These are phyloP conservation scores for Apiospora arundinis DNA, from an alignment of 2,329 filamentous ascomycete genomes.

Conservation along the genomic window DNA sequence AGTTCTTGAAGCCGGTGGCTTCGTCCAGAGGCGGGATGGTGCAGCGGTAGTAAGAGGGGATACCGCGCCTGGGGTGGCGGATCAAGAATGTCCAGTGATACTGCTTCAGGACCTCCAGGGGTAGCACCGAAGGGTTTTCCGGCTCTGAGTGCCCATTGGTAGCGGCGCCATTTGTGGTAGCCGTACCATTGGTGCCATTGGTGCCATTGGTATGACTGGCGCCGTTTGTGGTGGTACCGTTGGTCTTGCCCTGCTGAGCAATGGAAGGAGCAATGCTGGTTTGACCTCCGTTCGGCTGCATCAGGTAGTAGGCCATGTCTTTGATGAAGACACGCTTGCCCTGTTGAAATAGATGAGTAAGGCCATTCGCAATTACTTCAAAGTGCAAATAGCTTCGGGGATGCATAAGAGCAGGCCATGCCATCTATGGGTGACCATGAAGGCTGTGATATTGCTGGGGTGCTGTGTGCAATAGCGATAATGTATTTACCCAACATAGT, in stretches of 20 bases:
- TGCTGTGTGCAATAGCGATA: background rate
- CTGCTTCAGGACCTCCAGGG: slow-evolving; percentile 71
- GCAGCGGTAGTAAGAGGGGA: slow-evolving; percentile 95
- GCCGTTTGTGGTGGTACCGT: slow-evolving; percentile 52
- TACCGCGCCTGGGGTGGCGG: slow-evolving; percentile 88
- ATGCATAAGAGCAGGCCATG: background rate
- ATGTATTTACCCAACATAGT: background rate
- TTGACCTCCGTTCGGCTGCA: slow-evolving; percentile 73
- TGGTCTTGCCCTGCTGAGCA: slow-evolving; percentile 31
- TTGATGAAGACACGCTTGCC: slow-evolving; percentile 97
- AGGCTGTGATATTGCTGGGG: background rate
- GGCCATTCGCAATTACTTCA: background rate
- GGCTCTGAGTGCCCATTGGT: slow-evolving; percentile 66
- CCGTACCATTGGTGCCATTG: slow-evolving; percentile 30
- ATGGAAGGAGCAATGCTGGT: slow-evolving; percentile 82
- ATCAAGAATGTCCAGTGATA: slow-evolving; percentile 98
- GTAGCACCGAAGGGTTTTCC: slow-evolving; percentile 85
- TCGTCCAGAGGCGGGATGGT: slow-evolving; percentile 85
- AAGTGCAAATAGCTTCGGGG: background rate
- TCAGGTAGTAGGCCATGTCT: slow-evolving; percentile 92
- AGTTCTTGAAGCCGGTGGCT: slow-evolving; percentile 84
- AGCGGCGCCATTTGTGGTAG: slow-evolving; percentile 38
- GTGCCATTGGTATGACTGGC: slow-evolving; percentile 37
- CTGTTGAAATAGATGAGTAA: slow-evolving; percentile 48
- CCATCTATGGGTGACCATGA: background rate